phyloP scores from a whole-genome alignment of 345 rosid species.

The Euphorbia pulcherrima region DNA sequence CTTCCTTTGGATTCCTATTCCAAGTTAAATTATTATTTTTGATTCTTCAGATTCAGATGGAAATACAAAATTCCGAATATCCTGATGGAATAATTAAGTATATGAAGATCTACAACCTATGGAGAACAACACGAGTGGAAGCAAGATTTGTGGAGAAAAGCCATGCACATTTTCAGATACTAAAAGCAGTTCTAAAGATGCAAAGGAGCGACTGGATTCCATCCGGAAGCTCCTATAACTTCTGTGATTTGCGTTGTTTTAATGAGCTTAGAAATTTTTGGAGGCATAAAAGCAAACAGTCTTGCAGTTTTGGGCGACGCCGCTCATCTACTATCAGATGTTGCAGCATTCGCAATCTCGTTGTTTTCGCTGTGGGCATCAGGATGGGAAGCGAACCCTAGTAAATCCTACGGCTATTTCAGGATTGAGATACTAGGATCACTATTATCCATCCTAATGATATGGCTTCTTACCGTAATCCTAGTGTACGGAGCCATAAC shows the following conservation, averaged over 20 bases:
- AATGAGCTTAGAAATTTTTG: slow-evolving; percentile 64
- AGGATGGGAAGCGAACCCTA: slow-evolving; percentile 71
- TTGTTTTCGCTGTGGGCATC: slow-evolving; percentile 72
- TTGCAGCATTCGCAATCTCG: slow-evolving; percentile 74
- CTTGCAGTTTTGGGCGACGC: slow-evolving; percentile 70
- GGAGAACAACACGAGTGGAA: slow-evolving; percentile 26
- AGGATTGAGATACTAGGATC: slow-evolving; percentile 73
- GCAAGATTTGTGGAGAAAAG: slow-evolving; percentile 45
- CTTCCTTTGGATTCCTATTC: no score
- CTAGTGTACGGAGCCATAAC: slow-evolving; percentile 65
- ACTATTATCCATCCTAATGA: slow-evolving; percentile 62
- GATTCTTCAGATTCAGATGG: slow-evolving; percentile 43
- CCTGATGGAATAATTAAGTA: slow-evolving; percentile 43
- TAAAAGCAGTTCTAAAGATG: slow-evolving; percentile 43
- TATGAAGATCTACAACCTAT: slow-evolving; percentile 33
- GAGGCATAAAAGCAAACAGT: slow-evolving; percentile 75
- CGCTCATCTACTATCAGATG: slow-evolving; percentile 68
- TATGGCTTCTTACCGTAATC: slow-evolving; percentile 76
- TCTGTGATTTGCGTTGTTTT: slow-evolving; percentile 54
- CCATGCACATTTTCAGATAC: slow-evolving; percentile 57
- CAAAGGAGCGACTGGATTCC: slow-evolving; percentile 52
- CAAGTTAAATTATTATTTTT: not conserved
- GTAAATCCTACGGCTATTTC: slow-evolving; percentile 66
- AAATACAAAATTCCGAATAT: slow-evolving; percentile 32
- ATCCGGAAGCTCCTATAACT: slow-evolving; percentile 57